Conservation (phyloP, 202 grass and related monocot genomes). For the Eragrostis tef region DNA sequence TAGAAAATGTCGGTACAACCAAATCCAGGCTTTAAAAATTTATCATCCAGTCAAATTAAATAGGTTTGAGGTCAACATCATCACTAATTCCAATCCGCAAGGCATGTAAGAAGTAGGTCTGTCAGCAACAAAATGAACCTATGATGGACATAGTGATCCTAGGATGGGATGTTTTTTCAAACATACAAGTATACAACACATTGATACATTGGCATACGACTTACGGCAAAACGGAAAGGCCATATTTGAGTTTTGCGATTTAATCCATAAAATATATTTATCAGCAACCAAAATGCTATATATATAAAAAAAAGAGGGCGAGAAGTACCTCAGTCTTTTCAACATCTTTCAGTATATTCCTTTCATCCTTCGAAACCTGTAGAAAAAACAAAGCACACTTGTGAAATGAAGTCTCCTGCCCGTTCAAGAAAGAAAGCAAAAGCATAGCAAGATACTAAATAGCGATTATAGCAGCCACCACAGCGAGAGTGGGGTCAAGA, state of each 20-base stretch:
- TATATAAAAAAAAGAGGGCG: neutral
- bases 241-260: neutral
- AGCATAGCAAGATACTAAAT: conserved; percentile 15
- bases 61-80: neutral
- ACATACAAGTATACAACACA: conserved; percentile 1
- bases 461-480: neutral
- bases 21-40: neutral
- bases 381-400: neutral
- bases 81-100: conserved; percentile 5
- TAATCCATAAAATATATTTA: conserved; percentile 29
- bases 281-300: conserved; percentile 37
- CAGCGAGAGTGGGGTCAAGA: neutral
- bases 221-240: neutral
- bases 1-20: neutral
- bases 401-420: neutral
- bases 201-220: neutral
- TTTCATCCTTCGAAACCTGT: conserved; percentile 70
- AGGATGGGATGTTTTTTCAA: conserved; percentile 3
- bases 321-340: conserved; percentile 65
- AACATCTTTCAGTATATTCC: conserved; percentile 56
- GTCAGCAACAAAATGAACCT: neutral
- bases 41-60: conserved; percentile 11
- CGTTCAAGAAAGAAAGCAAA: conserved; percentile 17
- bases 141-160: neutral
- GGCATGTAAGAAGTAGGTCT: neutral